These are phyloP conservation scores for Penicillium frequentans DNA, from an alignment of 2,329 filamentous ascomycete genomes.

Conservation along the genomic window DNA sequence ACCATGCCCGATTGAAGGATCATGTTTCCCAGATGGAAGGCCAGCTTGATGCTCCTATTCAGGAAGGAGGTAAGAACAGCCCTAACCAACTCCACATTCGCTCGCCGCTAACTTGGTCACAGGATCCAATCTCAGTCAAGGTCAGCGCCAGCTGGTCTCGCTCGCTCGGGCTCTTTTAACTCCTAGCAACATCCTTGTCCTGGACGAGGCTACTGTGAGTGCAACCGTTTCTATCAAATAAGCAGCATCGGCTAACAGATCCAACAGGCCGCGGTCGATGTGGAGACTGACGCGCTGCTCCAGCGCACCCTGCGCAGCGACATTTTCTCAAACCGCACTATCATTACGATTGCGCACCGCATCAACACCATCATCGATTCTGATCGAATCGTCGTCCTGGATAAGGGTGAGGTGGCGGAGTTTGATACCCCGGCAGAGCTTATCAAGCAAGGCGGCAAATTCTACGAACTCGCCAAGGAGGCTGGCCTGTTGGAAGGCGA, in stretches of 20 bases:
- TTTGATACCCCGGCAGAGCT: conserved; percentile 85
- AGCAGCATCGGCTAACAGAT: conserved; percentile 14
- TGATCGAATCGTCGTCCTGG: conserved; percentile 90
- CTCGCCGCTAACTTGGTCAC: conserved; percentile 12
- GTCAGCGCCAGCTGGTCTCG: conserved; percentile 91
- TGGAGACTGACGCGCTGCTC: conserved; percentile 66
- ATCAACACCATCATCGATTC: conserved; percentile 93
- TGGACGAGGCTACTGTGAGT: conserved; percentile 89
- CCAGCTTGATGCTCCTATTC: conserved; percentile 82
- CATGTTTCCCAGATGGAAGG: conserved; percentile 84
- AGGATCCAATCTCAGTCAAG: conserved; percentile 94
- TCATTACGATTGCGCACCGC: conserved; percentile 96
- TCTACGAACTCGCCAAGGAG: conserved; percentile 89
- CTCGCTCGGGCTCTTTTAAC: conserved; percentile 91
- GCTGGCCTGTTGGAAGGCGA: conserved; percentile 68
- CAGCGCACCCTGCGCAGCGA: conserved; percentile 63
- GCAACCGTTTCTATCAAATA: background rate
- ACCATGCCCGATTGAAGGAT: conserved; percentile 91
- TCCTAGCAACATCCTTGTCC: conserved; percentile 92
- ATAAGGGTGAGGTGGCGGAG: conserved; percentile 85
- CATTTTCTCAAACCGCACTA: conserved; percentile 85
- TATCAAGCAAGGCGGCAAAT: conserved; percentile 72
- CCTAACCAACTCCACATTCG: background rate
- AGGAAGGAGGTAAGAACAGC: conserved; percentile 78
- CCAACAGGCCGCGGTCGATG: conserved; percentile 64